Evolutionary conservation across 73 alveolate species (phyloP).

Genomic region (Breviolum minutum): DNA sequence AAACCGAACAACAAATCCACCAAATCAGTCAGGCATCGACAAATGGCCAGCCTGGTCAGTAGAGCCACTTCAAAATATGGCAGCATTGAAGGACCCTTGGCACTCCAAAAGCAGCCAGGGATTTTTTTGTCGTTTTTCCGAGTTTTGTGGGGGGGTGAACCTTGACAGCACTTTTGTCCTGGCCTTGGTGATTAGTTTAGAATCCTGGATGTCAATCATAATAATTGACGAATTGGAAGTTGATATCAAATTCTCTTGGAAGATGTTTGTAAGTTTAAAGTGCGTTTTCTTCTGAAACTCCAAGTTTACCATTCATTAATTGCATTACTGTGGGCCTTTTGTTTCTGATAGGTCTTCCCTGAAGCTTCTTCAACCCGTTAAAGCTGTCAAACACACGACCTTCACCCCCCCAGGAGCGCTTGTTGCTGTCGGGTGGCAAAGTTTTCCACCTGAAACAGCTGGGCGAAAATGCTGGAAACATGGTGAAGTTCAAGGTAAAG

Average conservation of each 20-base stretch:
- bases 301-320: background rate
- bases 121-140: background rate
- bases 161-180: background rate
- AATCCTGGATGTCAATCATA: background rate
- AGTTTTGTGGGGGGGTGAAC: background rate
- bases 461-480: background rate
- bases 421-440: constrained; percentile 78
- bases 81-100: constrained; percentile 27
- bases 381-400: background rate
- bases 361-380: background rate
- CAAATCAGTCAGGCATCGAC: background rate
- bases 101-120: background rate
- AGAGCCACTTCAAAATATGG: constrained; percentile 51
- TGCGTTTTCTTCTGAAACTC: background rate
- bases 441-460: background rate
- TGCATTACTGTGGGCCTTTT: background rate
- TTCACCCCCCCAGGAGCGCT: constrained; percentile 22
- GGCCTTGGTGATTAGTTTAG: background rate
- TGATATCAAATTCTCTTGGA: background rate
- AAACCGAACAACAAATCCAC: too few relatives aligned
- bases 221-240: too few relatives aligned
- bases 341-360: background rate
- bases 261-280: background rate
- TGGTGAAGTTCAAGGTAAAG: background rate
- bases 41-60: constrained; percentile 45